Conservation (phyloP, 2,329 filamentous ascomycete species). For the Ophiostoma himal-ulmi region DNA sequence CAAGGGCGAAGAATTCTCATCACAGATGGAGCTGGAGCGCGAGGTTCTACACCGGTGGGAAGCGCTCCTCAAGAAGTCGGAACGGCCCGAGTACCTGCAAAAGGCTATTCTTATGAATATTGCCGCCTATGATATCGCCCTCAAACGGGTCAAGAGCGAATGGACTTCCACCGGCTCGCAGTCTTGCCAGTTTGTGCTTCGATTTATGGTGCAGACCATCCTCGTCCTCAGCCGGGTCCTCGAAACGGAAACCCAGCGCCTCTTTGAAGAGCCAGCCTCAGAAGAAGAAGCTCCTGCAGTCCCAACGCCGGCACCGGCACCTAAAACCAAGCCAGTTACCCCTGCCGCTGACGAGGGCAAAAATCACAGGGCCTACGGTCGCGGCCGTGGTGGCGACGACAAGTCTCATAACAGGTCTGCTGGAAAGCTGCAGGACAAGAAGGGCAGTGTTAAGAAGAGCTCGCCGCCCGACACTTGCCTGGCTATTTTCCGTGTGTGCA, state of each 20-base stretch:
- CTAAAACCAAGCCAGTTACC: neutral
- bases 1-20: constrained; percentile 65
- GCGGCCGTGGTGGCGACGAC: neutral
- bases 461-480: constrained; percentile 41
- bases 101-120: constrained; percentile 85
- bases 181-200: constrained; percentile 61
- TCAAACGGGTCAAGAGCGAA: constrained; percentile 47
- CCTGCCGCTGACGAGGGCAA: neutral
- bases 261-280: constrained; percentile 14
- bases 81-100: constrained; percentile 59
- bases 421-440: neutral
- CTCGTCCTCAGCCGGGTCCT: constrained; percentile 65
- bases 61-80: constrained; percentile 63
- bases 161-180: constrained; percentile 42
- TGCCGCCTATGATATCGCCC: constrained; percentile 70
- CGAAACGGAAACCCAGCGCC: constrained; percentile 27
- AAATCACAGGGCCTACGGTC: neutral
- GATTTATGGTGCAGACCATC: constrained; percentile 74
- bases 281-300: constrained; percentile 2
- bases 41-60: constrained; percentile 76
- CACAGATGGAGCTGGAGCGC: constrained; percentile 74
- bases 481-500: constrained; percentile 48
- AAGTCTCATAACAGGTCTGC: neutral
- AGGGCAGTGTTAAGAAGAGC: neutral
- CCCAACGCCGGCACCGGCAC: neutral